A percentile compares a stretch with the other conserved stretches of the same genome.
Conservation (phyloP, 192 early-diverging fungal species). For the Linnemannia zychae region DNA sequence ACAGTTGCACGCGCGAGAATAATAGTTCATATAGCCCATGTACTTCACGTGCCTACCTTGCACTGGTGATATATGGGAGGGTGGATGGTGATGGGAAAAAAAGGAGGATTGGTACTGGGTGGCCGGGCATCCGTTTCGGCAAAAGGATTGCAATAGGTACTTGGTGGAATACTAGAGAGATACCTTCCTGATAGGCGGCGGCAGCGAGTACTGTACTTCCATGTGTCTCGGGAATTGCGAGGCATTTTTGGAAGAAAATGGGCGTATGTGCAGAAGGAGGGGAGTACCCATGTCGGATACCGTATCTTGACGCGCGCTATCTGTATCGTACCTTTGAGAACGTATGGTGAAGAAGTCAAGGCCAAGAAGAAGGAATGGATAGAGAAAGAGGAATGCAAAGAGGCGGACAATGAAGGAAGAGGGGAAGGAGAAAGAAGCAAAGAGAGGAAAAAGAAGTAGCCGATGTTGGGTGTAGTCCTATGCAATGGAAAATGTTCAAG, state of each 20-base stretch:
- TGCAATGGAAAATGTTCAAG: neutral
- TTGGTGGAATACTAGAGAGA: neutral
- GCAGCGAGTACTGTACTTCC: neutral
- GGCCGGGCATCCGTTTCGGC: no score
- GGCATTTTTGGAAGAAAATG: neutral
- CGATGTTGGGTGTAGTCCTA: neutral
- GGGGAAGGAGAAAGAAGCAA: neutral
- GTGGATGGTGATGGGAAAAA: neutral
- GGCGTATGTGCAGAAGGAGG: no score
- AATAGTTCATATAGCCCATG: no score
- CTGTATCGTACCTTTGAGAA: constrained; percentile 1
- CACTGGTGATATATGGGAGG: no score
- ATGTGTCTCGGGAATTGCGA: neutral
- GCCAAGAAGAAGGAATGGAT: neutral
- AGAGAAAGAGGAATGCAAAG: neutral
- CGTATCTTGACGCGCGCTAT: neutral
- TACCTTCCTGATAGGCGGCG: no score
- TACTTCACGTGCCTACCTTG: no score
- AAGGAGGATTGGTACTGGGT: neutral
- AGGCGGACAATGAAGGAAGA: neutral
- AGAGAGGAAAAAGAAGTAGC: neutral
- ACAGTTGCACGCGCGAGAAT: neutral
- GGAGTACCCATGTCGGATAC: neutral
- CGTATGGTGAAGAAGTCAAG: neutral
- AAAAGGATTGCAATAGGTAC: neutral